Base-by-base conservation (phyloP, 2,329 filamentous ascomycete genomes). In the Graphilbum fragrans region DNA sequence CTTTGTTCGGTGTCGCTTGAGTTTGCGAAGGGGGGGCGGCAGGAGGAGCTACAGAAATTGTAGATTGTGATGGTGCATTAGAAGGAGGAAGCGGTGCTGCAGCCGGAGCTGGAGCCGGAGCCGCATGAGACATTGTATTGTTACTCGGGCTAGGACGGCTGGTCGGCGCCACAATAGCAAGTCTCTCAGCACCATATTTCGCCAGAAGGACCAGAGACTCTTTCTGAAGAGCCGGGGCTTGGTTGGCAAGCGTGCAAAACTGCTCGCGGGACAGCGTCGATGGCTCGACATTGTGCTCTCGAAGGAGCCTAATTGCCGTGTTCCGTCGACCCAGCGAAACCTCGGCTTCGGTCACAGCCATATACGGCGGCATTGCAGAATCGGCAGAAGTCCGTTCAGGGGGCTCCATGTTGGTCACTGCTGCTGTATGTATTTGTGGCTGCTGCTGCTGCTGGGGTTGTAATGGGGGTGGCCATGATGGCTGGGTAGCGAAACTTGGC, bases 241-340 rank as follows among this genome's bases (percentile, higher is more conserved):
- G 74, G 41, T 78, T 77, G 9, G 72, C 62, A 48, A 78, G 74
- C 16, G 76, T 77, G 48, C 60, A 67, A 45, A 77, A 74, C 50
- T 77, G 73, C 36, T 77, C 72, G 4, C 55, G 46, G 0, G 69
- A 72, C 10, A 77, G 57, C 1, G 70, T 69, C 2, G 59, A 56
- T 1, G 70, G 71, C 31, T 73, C 65, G n/a, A 77, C 63, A 5
- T 60, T 63, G n/a, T 57, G 63, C 2, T 62, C 60, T 3, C 37
- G 55, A 5, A 77, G 61, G 23, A 75, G 58, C 20, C 59, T 57
- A n/a, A 62, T 60, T 7, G 74, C 45, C 4, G 39, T 27, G 4
- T 19, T 4, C 35, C 25, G 38, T 5, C 41, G 36, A 12, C n/a
- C 16, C 7, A 20, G 20, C 11, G 44, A 38, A 23, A 41, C 46